Percentiles rank a stretch among this genome's conserved stretches.
Evolutionary conservation across 2,329 filamentous ascomycete genomes (phyloP).

Genomic region (Aplosporella prunicola): DNA sequence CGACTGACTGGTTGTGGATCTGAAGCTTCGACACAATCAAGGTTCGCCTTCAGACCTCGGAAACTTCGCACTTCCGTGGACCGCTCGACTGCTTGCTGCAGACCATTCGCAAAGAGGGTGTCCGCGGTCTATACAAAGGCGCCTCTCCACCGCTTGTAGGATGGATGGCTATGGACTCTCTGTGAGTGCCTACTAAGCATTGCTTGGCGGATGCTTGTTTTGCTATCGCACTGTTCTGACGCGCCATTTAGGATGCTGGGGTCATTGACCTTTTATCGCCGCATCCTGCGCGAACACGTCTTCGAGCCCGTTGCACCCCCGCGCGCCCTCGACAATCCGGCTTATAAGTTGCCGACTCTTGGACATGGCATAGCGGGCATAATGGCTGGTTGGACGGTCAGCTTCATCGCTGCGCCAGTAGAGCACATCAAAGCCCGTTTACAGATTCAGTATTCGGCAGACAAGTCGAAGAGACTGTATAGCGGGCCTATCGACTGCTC

Average conservation of each 20-base stretch:
- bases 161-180: slow-evolving; percentile 96
- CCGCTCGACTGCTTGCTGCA: slow-evolving; percentile 77
- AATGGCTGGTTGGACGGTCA: slow-evolving; percentile 80
- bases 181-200: no score
- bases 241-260: slow-evolving; percentile 61
- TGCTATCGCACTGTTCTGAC: slow-evolving; percentile 7
- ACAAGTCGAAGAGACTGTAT: slow-evolving; percentile 70
- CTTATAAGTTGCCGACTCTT: slow-evolving; percentile 55
- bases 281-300: slow-evolving; percentile 69
- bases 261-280: slow-evolving; percentile 80
- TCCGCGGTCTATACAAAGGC: slow-evolving; percentile 85
- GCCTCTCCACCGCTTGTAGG: slow-evolving; percentile 84
- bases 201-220: no score
- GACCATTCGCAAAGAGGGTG: slow-evolving; percentile 77
- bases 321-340: slow-evolving; percentile 23
- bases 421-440: slow-evolving; percentile 92
- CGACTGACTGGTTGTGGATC: no score
- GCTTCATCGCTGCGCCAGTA: slow-evolving; percentile 84
- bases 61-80: slow-evolving; percentile 67
- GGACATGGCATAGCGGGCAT: slow-evolving; percentile 86
- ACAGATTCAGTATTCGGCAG: slow-evolving; percentile 84
- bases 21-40: slow-evolving; percentile 87
- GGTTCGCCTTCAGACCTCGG: slow-evolving; percentile 84
- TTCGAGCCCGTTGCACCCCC: slow-evolving; percentile 56
- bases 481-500: slow-evolving; percentile 79